A percentile compares a stretch with the other conserved stretches of the same genome.
Conservation (phyloP, 805 yeast genomes). For the Gaillardinia entomophila region DNA sequence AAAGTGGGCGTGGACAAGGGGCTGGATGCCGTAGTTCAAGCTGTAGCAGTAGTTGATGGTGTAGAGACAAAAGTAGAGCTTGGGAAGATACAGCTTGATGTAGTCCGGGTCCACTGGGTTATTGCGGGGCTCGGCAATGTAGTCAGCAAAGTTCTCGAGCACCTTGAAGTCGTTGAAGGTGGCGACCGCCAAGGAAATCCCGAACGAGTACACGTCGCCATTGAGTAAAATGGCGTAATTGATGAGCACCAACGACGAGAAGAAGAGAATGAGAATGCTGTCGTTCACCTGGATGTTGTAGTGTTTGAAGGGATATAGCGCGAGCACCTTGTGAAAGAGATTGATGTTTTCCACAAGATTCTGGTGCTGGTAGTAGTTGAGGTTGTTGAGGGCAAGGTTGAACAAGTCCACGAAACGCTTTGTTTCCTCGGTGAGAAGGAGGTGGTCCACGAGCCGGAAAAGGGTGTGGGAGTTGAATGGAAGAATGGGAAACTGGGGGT, state of each 20-base stretch:
- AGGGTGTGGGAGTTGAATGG: conserved; percentile 24
- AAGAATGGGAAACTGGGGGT: conserved; percentile 40
- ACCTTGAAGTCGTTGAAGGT: conserved; percentile 56
- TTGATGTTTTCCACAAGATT: conserved; percentile 26
- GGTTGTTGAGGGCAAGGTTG: conserved; percentile 31
- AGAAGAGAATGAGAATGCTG: conserved; percentile 19
- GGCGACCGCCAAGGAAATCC: conserved; percentile 46
- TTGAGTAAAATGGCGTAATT: conserved; percentile 55
- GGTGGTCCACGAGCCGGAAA: conserved; percentile 7
- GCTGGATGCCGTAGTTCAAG: conserved; percentile 8
- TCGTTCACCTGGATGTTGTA: conserved; percentile 18
- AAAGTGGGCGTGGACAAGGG: neutral
- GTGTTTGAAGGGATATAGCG: conserved; percentile 30
- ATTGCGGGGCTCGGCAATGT: conserved; percentile 8
- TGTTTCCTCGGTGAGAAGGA: conserved; percentile 14
- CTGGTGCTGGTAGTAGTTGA: conserved; percentile 30
- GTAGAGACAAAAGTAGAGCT: conserved; percentile 43
- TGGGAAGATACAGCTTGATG: conserved; percentile 26
- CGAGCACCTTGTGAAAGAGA: conserved; percentile 27
- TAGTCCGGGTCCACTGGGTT: conserved; percentile 13
- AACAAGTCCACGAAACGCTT: conserved; percentile 34
- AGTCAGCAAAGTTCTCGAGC: conserved; percentile 37
- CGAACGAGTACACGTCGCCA: conserved; percentile 56
- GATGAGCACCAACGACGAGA: conserved; percentile 27
- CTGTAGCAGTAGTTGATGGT: conserved; percentile 11